phyloP scores from a whole-genome alignment of 306 rosid species.

The Adenanthera pavonina region DNA sequence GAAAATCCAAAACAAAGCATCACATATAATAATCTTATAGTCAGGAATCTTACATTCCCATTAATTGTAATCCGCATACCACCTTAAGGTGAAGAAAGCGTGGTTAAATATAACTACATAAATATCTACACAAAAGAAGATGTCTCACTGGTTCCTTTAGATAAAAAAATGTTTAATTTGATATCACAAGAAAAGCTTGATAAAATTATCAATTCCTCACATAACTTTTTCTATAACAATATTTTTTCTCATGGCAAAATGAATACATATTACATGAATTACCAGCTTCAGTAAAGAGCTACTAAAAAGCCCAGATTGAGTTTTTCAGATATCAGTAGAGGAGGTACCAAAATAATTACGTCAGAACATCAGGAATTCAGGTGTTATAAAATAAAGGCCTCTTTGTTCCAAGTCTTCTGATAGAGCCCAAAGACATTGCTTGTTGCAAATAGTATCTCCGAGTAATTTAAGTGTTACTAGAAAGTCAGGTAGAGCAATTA shows the following conservation, averaged over 20 bases:
- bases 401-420: not conserved
- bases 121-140: not conserved
- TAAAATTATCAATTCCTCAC: not conserved
- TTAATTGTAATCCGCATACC: not conserved
- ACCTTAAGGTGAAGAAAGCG: conserved; percentile 1
- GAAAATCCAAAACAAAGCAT: conserved; percentile 8
- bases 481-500: not conserved
- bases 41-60: conserved; percentile 17
- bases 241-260: not conserved
- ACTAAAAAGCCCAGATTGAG: not conserved
- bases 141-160: conserved; percentile 1
- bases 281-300: conserved; percentile 3
- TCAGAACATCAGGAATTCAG: not conserved
- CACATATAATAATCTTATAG: not conserved
- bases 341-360: not conserved
- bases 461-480: not conserved
- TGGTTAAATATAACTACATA: not conserved
- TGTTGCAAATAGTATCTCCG: not conserved
- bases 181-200: not conserved
- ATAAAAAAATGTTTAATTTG: not conserved
- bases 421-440: conserved; percentile 5
- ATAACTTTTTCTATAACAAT: not conserved
- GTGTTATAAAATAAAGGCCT: not conserved
- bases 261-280: not conserved
- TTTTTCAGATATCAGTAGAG: not conserved